These are phyloP conservation scores for Vitis vinifera DNA, from an alignment of 164 flowering plant species.

Conservation along the genomic window ASM3070453v1 NC_081811.1:28985501-28986000, in stretches of 20 bases:
- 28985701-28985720: not conserved
- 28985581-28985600: constrained; percentile 97
- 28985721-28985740: too few relatives aligned
- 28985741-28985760: too few relatives aligned
- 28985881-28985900: not conserved
- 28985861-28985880: not conserved
- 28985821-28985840: not conserved
- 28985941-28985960: too few relatives aligned
- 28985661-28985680: too few relatives aligned
- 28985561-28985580: constrained; percentile 99
- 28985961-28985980: too few relatives aligned
- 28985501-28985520: constrained; percentile 90
- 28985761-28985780: not conserved
- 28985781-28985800: not conserved
- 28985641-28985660: not conserved
- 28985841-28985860: not conserved
- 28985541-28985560: constrained; percentile 99
- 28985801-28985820: not conserved
- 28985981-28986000: too few relatives aligned
- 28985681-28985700: too few relatives aligned
- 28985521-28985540: constrained; percentile 98
- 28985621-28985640: not conserved
- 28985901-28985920: not conserved
- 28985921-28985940: too few relatives aligned
- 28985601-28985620: not conserved